Evolutionary conservation across 352 stramenopile genomes (phyloP), one percentile per base, ranked within the genome.

Genomic region (Phytopythium kandeliae): DNA sequence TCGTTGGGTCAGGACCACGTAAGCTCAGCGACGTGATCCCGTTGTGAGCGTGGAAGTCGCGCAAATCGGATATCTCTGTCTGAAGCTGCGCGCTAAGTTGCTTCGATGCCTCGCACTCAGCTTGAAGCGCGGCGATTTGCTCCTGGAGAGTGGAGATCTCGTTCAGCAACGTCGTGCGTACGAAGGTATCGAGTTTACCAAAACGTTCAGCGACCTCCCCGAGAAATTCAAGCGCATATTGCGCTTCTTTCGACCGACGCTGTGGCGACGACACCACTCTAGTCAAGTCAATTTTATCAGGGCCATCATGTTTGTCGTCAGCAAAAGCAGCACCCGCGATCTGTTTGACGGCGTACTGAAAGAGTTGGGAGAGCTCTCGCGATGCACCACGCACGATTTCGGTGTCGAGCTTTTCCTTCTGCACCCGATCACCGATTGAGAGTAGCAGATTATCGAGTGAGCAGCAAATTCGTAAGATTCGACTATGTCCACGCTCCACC

Each of bases 371-470:
- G 0, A 89, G 51, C 40, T 75, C 64, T 11, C 56, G 65, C 0
- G 77, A 70, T 7, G 77, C 63, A 6, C 66, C 72, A 16, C 66
- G 65, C 5, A 61, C 70, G 51, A 86, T 74, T 0, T 59, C 65
- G 13, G 77, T 54, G 24, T 70, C 63, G 13, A 67, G 57, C 36
- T 85, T 88, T 28, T 85, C 52, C 36, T 83, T 60, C 31, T 84
- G 67, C 8, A 71, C 58, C 6, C 62, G 71, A 44, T 73, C 70
- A 0, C 65, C 65, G 9, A 88, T 75, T 1, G 74, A 71, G 11
- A 86, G 48, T 21, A 88, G 57, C 4, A 88, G 43, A 31, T 86
- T 88, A 49, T 88, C 74, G 21, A 88, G 54, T 3, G 77, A 88
- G 49, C 74, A 86, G 51, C 74, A 85, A 5, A 86, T 74, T 21